Evolutionary conservation across 345 rosid genomes (phyloP).

Genomic region (Eucalyptus regnans): DNA sequence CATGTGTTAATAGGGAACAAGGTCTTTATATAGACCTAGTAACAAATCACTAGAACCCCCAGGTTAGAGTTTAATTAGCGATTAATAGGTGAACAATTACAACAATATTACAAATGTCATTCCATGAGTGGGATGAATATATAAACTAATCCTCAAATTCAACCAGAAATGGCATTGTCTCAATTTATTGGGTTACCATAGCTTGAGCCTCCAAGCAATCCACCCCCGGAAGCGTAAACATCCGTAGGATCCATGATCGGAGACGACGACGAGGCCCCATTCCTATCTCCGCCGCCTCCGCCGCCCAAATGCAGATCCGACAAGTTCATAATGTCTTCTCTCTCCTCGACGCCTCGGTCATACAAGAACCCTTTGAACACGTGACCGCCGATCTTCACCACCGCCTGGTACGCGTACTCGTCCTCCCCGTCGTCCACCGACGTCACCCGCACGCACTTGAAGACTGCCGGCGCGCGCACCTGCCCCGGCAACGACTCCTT

Average conservation of each 20-base stretch:
- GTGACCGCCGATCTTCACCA: constrained; percentile 82
- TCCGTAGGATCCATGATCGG: constrained; percentile 51
- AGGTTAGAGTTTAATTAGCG: background rate
- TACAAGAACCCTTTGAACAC: constrained; percentile 87
- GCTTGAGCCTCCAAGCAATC: constrained; percentile 47
- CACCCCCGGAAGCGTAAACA: constrained; percentile 52
- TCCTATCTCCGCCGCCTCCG: constrained; percentile 20
- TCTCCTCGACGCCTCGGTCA: constrained; percentile 68
- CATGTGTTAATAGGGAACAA: background rate
- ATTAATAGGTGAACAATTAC: background rate
- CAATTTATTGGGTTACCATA: constrained; percentile 61
- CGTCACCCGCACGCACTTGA: constrained; percentile 91
- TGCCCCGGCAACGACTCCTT: constrained; percentile 67
- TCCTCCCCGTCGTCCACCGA: constrained; percentile 89
- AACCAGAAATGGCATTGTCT: background rate
- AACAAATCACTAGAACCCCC: background rate
- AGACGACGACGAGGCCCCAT: constrained; percentile 42
- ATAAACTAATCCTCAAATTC: background rate
- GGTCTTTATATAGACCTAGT: background rate
- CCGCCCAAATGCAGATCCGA: constrained; percentile 84
- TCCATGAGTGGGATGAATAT: background rate
- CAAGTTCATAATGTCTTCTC: constrained; percentile 66
- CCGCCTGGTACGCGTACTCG: constrained; percentile 89
- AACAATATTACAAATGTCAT: background rate
- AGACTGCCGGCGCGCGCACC: constrained; percentile 79